These are phyloP conservation scores for Russula earlei DNA, from an alignment of 768 basidiomycete genomes.

Conservation along the genomic window DNA sequence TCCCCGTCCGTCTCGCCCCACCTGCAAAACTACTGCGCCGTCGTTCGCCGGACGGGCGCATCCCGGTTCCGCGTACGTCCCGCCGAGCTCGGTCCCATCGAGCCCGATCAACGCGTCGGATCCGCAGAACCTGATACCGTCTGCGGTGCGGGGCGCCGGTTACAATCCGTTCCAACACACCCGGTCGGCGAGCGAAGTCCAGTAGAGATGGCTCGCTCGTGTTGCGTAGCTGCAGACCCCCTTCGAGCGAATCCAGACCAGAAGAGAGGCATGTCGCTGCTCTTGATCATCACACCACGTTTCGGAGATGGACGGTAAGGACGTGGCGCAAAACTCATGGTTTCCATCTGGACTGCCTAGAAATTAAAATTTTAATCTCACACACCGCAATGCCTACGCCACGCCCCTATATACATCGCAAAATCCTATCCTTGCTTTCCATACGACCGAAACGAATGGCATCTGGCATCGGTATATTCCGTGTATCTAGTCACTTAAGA, in stretches of 20 bases:
- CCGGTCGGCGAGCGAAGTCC: constrained; percentile 3
- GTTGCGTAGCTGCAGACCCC: not conserved
- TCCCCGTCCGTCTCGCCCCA: not conserved
- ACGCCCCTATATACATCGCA: not conserved
- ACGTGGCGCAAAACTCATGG: not conserved
- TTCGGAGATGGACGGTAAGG: not conserved
- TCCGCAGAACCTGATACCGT: constrained; percentile 14
- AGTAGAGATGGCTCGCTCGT: not conserved
- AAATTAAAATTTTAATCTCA: not conserved
- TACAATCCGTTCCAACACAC: constrained; percentile 17
- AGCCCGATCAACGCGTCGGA: constrained; percentile 4
- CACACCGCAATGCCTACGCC: not conserved
- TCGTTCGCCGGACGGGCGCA: not conserved
- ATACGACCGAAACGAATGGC: not conserved
- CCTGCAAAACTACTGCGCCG: constrained; percentile 3
- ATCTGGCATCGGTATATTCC: not conserved
- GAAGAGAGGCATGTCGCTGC: not conserved
- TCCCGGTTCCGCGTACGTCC: not conserved
- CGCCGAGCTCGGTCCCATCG: not conserved
- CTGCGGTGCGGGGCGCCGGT: constrained; percentile 13
- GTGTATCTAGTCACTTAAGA: not conserved
- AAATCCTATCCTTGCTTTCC: not conserved
- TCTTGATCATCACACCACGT: no score
- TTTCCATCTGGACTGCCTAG: not conserved
- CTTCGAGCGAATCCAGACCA: not conserved